These are phyloP conservation scores for Malus hybrid DNA, from an alignment of 331 rosid species.

Conservation along the genomic window DNA sequence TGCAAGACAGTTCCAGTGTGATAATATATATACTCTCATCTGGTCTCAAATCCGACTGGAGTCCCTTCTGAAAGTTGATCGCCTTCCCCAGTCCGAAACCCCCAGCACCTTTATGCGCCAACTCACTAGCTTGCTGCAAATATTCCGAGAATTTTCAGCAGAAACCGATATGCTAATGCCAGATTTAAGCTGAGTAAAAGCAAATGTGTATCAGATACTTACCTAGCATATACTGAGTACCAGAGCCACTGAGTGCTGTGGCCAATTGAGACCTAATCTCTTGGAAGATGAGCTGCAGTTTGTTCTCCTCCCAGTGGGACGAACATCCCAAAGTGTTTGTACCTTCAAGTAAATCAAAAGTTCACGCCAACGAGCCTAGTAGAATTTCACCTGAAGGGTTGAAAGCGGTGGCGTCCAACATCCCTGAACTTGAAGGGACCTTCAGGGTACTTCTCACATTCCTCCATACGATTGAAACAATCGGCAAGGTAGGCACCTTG, in stretches of 20 bases:
- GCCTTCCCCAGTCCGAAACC: constrained; percentile 35
- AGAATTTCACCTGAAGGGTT: constrained; percentile 20
- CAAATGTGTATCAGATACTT: background rate
- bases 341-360: constrained; percentile 10
- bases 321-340: constrained; percentile 35
- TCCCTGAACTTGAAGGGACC: constrained; percentile 32
- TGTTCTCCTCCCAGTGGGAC: constrained; percentile 47
- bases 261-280: constrained; percentile 41
- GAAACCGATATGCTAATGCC: background rate
- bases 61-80: constrained; percentile 34
- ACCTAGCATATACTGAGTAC: constrained; percentile 46
- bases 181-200: background rate
- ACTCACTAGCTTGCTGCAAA: constrained; percentile 38
- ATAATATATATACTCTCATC: background rate
- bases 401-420: constrained; percentile 27
- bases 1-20: background rate
- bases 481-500: constrained; percentile 31
- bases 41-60: constrained; percentile 29
- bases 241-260: constrained; percentile 37
- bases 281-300: constrained; percentile 36
- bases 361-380: too few relatives aligned
- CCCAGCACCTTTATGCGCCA: constrained; percentile 38
- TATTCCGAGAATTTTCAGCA: background rate
- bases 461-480: constrained; percentile 24
- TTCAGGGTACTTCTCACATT: constrained; percentile 26